Percentiles rank a stretch among this genome's conserved stretches.
phyloP scores from a whole-genome alignment of 352 stramenopile genomes.

The Phytopythium helicoides region DNA sequence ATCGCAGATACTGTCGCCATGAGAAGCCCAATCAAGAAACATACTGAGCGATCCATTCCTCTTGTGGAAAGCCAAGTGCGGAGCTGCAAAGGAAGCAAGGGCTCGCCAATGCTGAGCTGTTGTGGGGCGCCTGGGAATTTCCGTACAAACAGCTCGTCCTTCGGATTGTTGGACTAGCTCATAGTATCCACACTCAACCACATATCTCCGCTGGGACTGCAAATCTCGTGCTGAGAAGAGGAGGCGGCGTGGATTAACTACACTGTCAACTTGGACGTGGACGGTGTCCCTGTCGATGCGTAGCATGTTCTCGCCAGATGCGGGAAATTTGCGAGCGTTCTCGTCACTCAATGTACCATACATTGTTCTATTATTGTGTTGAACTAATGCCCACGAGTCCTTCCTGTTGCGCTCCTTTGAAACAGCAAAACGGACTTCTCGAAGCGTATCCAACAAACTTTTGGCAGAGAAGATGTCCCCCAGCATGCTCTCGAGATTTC shows the following conservation, averaged over 20 bases:
- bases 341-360: slow-evolving; percentile 7
- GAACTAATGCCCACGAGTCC: neutral
- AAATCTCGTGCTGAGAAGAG: slow-evolving; percentile 55
- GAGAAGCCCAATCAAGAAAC: slow-evolving; percentile 2
- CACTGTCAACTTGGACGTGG: slow-evolving; percentile 41
- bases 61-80: slow-evolving; percentile 28
- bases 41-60: slow-evolving; percentile 24
- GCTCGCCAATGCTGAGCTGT: slow-evolving; percentile 26
- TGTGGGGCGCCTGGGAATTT: neutral
- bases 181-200: slow-evolving; percentile 40
- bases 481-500: slow-evolving; percentile 30
- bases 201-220: slow-evolving; percentile 42
- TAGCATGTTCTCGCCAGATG: slow-evolving; percentile 2
- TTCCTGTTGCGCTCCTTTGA: neutral
- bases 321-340: slow-evolving; percentile 2
- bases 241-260: slow-evolving; percentile 33
- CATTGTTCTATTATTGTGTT: neutral
- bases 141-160: too few species aligned
- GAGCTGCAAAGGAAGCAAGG: slow-evolving; percentile 14
- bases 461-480: neutral
- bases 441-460: neutral
- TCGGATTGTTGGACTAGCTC: slow-evolving; percentile 11
- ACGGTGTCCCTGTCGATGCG: slow-evolving; percentile 28
- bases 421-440: neutral
- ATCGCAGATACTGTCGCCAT: too few species aligned